Evolutionary conservation across 805 yeast genomes (phyloP), one percentile per base, ranked within the genome.

Genomic region (Tanozyma kutaoensis): DNA sequence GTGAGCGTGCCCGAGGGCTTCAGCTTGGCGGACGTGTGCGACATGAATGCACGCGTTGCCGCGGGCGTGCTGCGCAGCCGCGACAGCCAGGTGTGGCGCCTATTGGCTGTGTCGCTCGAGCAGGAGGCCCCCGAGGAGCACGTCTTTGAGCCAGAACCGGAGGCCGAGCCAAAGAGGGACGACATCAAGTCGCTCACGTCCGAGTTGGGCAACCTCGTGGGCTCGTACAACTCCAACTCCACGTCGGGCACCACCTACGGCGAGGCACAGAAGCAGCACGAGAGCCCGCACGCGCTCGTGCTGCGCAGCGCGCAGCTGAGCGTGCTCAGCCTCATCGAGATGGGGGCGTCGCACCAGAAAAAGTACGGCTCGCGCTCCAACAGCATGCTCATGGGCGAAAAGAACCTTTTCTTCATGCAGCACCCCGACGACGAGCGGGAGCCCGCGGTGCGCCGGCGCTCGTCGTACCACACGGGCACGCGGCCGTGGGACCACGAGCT

Each of bases 81-180:
- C 31, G 78, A 72, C 29, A 58, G 74, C 28, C 80, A 72, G 40
- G 62, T 71, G 1, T 76, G 85, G 85, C 49, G 62, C 32, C 59
- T 73, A 3, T 48, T 76, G 4, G 66, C 67, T 10, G 66, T 65
- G 19, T 52, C 72, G 16, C 46, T 74, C 4, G 59, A 48, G 22
- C 52, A 49, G 22, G 43, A 36, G 10, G 30, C 48, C 2, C 51
- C 62, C 48, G 52, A 46, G 23, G 13, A 35, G 26, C 26, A 13
- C 27, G 4, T 10, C 13, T 12, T 7, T 5, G 12, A 3, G 16
- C 15, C 12, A 20, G 24, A 15, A 3, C 14, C 10, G 5, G 5
- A 19, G 6, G 20, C 13, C 8, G 12, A 9, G 16, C 6, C 16
- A 16, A 14, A 5, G 10, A 7, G 9, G 4, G 41, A 33, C 3